phyloP scores from a whole-genome alignment of 345 rosid genomes.

The Salix dunnii region DNA sequence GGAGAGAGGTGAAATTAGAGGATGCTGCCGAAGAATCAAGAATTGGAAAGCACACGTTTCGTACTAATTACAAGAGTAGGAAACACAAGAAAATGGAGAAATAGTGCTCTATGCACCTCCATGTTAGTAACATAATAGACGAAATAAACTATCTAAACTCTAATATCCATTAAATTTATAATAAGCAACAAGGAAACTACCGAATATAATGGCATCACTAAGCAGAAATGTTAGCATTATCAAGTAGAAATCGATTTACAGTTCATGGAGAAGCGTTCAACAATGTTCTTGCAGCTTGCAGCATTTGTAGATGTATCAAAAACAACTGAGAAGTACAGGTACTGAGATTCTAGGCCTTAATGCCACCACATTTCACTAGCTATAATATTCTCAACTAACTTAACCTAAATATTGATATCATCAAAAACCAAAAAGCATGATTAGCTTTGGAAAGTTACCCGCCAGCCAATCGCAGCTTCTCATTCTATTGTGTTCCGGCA shows the following conservation, averaged over 20 bases:
- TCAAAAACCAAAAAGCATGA: slow-evolving; percentile 1
- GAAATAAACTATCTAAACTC: background rate
- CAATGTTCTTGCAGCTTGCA: slow-evolving; percentile 10
- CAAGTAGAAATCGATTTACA: slow-evolving; percentile 20
- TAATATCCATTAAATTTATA: background rate
- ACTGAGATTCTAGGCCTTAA: background rate
- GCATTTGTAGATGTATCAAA: background rate
- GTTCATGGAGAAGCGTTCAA: slow-evolving; percentile 7
- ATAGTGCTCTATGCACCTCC: background rate
- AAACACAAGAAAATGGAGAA: background rate
- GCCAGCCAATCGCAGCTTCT: background rate
- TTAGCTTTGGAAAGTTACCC: slow-evolving; percentile 4
- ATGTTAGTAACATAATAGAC: background rate
- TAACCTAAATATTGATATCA: slow-evolving; percentile 1
- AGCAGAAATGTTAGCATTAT: background rate
- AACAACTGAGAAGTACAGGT: background rate
- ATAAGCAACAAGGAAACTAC: background rate
- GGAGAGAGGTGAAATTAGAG: background rate
- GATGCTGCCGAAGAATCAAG: background rate
- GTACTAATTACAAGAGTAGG: background rate
- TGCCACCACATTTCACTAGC: slow-evolving; percentile 4
- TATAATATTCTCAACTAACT: slow-evolving; percentile 6
- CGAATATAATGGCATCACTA: background rate
- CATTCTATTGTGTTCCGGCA: background rate
- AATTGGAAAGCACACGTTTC: background rate